Conservation (phyloP, 345 rosid genomes). For the Toxicodendron radicans region DNA sequence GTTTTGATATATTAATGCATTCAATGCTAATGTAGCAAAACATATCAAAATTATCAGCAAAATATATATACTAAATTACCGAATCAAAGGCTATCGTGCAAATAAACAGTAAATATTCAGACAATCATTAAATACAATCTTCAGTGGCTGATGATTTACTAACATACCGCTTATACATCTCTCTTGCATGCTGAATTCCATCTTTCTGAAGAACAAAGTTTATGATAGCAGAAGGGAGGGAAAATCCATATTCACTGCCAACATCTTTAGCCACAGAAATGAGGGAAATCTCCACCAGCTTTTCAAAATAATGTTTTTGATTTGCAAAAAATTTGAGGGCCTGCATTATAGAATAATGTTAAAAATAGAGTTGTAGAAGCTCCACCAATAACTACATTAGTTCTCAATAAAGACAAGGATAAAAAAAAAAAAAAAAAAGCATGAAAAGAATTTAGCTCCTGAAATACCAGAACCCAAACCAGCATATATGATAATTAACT, state of each 20-base stretch:
- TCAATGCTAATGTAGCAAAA: neutral
- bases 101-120: neutral
- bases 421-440: neutral
- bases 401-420: neutral
- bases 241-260: conserved; percentile 60
- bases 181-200: conserved; percentile 61
- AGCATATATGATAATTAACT: neutral
- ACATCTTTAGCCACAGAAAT: conserved; percentile 53
- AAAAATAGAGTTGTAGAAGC: neutral
- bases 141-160: conserved; percentile 4
- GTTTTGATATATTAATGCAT: neutral
- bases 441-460: neutral
- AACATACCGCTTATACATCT: conserved; percentile 64
- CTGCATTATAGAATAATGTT: conserved; percentile 39
- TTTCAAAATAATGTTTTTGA: conserved; percentile 52
- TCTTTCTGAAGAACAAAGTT: conserved; percentile 63
- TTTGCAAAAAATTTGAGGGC: conserved; percentile 60
- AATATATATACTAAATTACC: neutral
- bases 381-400: no score
- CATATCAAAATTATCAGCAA: neutral
- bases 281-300: conserved; percentile 72
- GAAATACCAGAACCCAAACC: neutral
- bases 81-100: neutral
- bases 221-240: conserved; percentile 58
- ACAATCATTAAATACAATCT: neutral